A percentile compares a stretch with the other conserved stretches of the same genome.
These are phyloP conservation scores for Ilex aquifolium DNA, from an alignment of 257 asterid genomes.

Conservation along the genomic window DNA sequence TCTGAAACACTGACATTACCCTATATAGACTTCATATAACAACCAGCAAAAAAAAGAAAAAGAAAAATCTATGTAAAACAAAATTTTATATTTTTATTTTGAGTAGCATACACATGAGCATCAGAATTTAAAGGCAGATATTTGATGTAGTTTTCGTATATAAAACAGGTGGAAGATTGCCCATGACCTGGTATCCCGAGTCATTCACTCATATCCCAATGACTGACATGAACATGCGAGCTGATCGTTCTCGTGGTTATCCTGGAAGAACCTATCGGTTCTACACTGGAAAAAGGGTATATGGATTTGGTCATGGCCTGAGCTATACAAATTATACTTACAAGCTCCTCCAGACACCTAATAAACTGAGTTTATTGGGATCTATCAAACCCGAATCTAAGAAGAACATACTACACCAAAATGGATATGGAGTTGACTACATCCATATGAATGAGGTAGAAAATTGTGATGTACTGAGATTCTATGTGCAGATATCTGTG, in stretches of 20 bases:
- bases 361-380: constrained; percentile 36
- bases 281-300: constrained; percentile 64
- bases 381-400: constrained; percentile 15
- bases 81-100: neutral
- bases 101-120: neutral
- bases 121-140: neutral
- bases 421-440: constrained; percentile 20
- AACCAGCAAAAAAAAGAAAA: neutral
- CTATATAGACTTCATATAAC: too few species aligned
- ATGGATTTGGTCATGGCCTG: constrained; percentile 72
- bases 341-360: constrained; percentile 57
- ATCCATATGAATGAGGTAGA: constrained; percentile 43
- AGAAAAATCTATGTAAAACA: neutral
- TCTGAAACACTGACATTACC: neutral
- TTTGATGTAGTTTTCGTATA: neutral
- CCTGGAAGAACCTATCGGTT: constrained; percentile 92
- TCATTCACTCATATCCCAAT: constrained; percentile 72
- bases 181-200: constrained; percentile 92
- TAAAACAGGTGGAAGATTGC: constrained; percentile 65
- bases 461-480: constrained; percentile 48
- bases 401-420: constrained; percentile 27
- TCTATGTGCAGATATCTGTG: constrained; percentile 50
- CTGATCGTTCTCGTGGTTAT: constrained; percentile 68
- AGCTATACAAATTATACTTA: constrained; percentile 62
- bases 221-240: constrained; percentile 91